A percentile compares a stretch with the other conserved stretches of the same genome.
phyloP scores from a whole-genome alignment of 2,329 filamentous ascomycete genomes.

The Rachicladosporium sp. region DNA sequence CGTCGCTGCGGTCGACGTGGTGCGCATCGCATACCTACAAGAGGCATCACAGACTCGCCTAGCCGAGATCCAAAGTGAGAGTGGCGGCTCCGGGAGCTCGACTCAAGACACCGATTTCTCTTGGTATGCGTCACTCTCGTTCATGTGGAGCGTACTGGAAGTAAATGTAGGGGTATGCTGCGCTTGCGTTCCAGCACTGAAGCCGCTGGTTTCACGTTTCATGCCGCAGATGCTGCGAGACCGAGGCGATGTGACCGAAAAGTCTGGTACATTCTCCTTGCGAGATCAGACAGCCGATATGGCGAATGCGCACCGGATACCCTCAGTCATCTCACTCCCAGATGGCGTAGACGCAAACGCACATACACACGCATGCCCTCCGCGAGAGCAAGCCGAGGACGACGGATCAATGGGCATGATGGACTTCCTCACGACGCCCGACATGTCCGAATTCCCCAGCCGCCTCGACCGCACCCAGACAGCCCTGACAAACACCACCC shows the following conservation, averaged over 20 bases:
- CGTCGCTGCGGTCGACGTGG: slow-evolving; percentile 74
- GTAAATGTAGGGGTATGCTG: slow-evolving; percentile 85
- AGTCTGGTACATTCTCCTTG: slow-evolving; percentile 14
- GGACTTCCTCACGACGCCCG: slow-evolving; percentile 42
- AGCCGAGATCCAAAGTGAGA: slow-evolving; percentile 25
- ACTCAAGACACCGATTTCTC: slow-evolving; percentile 38
- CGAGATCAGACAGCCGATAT: slow-evolving; percentile 9
- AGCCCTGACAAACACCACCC: slow-evolving; percentile 27
- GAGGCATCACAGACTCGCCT: slow-evolving; percentile 45
- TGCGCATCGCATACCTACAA: slow-evolving; percentile 83
- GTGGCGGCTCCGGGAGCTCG: slow-evolving; percentile 11
- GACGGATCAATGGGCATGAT: slow-evolving; percentile 31
- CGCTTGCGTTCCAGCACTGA: slow-evolving; percentile 83
- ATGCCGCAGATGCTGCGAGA: slow-evolving; percentile 46
- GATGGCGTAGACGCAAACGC: neutral
- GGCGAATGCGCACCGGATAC: slow-evolving; percentile 14
- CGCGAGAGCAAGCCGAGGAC: slow-evolving; percentile 5
- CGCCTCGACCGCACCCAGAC: slow-evolving; percentile 27
- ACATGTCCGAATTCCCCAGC: slow-evolving; percentile 20
- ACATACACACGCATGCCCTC: neutral
- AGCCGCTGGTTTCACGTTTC: slow-evolving; percentile 62
- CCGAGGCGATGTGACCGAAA: slow-evolving; percentile 24
- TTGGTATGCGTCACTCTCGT: slow-evolving; percentile 67
- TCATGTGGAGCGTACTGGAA: slow-evolving; percentile 91
- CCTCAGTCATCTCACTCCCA: slow-evolving; percentile 10